Evolutionary conservation across 805 yeast species (phyloP), one percentile per base, ranked within the genome.

Genomic region (Middelhovenomyces tepae): DNA sequence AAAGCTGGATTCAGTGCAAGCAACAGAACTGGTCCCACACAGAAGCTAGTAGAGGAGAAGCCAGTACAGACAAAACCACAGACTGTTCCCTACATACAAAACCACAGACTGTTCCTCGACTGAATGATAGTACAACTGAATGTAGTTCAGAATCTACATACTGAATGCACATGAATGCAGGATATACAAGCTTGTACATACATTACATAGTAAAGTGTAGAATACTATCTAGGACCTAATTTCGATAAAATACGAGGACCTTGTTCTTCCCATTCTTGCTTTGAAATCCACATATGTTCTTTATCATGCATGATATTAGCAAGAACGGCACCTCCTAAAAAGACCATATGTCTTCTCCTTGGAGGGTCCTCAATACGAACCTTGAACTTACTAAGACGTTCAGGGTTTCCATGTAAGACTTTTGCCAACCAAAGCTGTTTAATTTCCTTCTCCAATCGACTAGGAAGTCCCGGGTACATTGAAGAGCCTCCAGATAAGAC

Each of bases 291-390:
- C 94, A 91, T 83, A 53, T 87, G 96, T 46, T 87, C 96, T 59
- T 89, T 91, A 57, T 87, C 95, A 29, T 94, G 94, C 97, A 91
- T 91, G 47, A 91, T 89, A 54, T 82, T 85, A 21, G 98, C 97
- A 54, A 91, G 69, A 14, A 91, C 97, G 4, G 97, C 97, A 50
- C 98, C 98, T 48, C 98, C 98, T 46, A 89, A 78, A 61, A 91
- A 91, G 22, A 91, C 98, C 96, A 91, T 89, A 60, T 91, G 95
- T 57, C 87, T 81, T 69, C 98, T 85, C 67, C 97, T 76, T 46
- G 98, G 98, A 26, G 98, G 97, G 58, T 91, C 97, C 59, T 91
- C 97, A 50, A 91, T 91, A 61, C 89, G 75, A 25, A 91, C 95
- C 61, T 91, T 91, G 63, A 91, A 89, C 60, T 87, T 87, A 29